phyloP scores from a whole-genome alignment of 768 basidiomycete species.

The Mrakia gelida region DNA sequence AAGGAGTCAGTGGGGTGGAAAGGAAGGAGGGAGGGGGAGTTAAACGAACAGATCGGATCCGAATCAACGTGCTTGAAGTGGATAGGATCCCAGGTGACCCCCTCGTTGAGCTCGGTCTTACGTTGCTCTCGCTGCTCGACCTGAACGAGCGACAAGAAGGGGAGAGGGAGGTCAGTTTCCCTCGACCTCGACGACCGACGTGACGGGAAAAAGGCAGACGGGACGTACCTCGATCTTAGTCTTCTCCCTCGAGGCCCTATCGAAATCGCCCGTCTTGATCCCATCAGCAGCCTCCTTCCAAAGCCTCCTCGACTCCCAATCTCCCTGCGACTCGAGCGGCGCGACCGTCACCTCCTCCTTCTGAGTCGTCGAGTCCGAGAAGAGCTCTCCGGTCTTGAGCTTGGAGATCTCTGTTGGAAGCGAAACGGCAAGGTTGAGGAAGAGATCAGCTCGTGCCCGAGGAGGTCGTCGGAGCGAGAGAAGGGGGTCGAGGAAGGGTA shows the following conservation, averaged over 20 bases:
- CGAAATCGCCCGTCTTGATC: conserved; percentile 86
- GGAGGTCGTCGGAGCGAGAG: no score
- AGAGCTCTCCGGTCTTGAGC: conserved; percentile 49
- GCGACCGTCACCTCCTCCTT: conserved; percentile 71
- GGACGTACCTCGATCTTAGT: conserved; percentile 13
- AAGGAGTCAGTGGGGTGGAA: not conserved
- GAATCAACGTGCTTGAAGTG: conserved; percentile 68
- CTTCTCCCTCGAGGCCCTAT: conserved; percentile 84
- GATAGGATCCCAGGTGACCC: conserved; percentile 66
- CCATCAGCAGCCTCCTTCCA: conserved; percentile 87
- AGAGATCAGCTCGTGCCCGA: conserved; percentile 9
- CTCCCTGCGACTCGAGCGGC: conserved; percentile 56
- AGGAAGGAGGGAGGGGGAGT: no score
- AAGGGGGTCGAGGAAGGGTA: not conserved
- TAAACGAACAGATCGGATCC: conserved; percentile 66
- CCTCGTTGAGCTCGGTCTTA: conserved; percentile 71
- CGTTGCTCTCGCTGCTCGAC: conserved; percentile 88
- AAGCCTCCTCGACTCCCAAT: conserved; percentile 78
- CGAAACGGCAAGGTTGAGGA: not conserved
- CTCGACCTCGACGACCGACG: not conserved
- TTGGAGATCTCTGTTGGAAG: conserved; percentile 30
- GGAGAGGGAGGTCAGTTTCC: not conserved
- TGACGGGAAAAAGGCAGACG: not conserved
- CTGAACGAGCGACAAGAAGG: conserved; percentile 47
- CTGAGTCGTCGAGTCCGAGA: conserved; percentile 68